phyloP scores from a whole-genome alignment of 345 rosid species.

The Salix koriyanagi region DNA sequence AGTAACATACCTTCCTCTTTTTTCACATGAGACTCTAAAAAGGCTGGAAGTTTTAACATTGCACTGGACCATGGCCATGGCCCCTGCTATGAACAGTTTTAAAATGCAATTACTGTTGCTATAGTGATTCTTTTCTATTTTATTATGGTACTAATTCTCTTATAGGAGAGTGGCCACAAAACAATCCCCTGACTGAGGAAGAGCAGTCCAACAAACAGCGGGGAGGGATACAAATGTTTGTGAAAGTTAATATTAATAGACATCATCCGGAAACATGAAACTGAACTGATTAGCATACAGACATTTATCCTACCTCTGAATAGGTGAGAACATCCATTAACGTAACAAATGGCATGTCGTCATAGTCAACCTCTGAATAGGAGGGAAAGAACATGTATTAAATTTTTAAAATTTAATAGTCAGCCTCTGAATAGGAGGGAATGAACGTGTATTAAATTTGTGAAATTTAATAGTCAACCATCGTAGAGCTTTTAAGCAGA shows the following conservation, averaged over 20 bases:
- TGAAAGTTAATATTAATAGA: too few relatives aligned
- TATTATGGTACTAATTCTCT: too few relatives aligned
- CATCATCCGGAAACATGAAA: background rate
- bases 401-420: constrained; percentile 2
- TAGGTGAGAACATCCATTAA: constrained; percentile 68
- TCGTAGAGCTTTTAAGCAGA: background rate
- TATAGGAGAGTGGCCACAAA: too few relatives aligned
- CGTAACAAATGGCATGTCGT: constrained; percentile 46
- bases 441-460: background rate
- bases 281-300: background rate
- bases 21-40: too few relatives aligned
- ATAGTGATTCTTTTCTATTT: too few relatives aligned
- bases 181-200: too few relatives aligned
- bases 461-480: constrained; percentile 23
- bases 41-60: background rate
- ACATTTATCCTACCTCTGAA: constrained; percentile 43
- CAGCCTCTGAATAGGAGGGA: constrained; percentile 46
- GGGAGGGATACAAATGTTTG: too few relatives aligned
- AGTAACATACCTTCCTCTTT: too few relatives aligned
- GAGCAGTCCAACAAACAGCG: too few relatives aligned
- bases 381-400: constrained; percentile 6
- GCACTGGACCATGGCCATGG: background rate
- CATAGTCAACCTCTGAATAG: constrained; percentile 51
- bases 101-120: too few relatives aligned
- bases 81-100: too few relatives aligned